Evolutionary conservation across 2,329 filamentous ascomycete species (phyloP).

Genomic region (Cryphonectria carpinicola): DNA sequence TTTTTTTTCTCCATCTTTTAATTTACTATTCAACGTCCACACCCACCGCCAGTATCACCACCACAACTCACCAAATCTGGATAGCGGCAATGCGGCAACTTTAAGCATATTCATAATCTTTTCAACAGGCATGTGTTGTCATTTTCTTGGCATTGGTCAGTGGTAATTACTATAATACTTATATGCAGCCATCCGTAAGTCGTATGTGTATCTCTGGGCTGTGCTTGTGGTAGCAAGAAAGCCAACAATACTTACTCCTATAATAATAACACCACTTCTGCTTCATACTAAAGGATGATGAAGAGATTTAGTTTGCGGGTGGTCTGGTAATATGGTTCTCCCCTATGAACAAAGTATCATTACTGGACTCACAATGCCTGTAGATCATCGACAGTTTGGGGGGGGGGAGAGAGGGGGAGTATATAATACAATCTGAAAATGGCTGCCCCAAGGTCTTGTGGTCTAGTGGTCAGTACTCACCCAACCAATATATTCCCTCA

Average conservation of each 20-base stretch:
- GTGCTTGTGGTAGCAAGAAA: background rate
- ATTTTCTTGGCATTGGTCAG: background rate
- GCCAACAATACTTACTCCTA: background rate
- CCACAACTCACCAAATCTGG: background rate
- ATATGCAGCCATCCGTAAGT: background rate
- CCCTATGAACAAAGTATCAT: constrained; percentile 51
- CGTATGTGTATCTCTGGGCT: background rate
- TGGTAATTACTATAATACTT: background rate
- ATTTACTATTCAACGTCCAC: too few species aligned
- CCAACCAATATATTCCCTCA: too few species aligned
- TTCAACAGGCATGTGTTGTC: background rate
- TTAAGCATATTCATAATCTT: constrained; percentile 2
- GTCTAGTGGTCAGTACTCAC: background rate
- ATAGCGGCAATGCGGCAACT: background rate
- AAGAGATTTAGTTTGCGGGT: constrained; percentile 44
- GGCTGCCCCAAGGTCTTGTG: background rate
- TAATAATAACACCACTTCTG: background rate
- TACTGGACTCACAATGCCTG: background rate
- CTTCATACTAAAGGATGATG: background rate
- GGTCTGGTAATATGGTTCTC: constrained; percentile 74
- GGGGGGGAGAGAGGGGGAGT: background rate
- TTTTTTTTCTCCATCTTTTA: background rate
- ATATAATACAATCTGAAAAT: background rate
- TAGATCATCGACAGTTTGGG: background rate
- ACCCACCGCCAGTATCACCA: background rate